A percentile compares a stretch with the other conserved stretches of the same genome.
These are phyloP conservation scores for Erythrobasidium hasegawianum DNA, from an alignment of 1,284 basidiomycete species.

Conservation along the genomic window DNA sequence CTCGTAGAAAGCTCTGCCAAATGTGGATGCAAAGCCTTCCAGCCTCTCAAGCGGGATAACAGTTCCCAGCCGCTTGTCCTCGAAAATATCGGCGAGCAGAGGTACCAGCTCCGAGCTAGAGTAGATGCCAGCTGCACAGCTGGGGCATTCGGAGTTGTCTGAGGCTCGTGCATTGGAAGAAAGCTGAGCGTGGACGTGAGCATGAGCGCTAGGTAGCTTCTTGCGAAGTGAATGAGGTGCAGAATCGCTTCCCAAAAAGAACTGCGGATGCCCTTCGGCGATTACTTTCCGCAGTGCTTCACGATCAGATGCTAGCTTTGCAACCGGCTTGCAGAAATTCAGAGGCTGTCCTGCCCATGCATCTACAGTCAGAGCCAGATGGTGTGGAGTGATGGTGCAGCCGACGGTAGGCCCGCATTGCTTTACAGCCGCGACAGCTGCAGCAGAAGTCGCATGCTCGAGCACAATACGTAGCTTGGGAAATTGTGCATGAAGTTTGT, in stretches of 20 bases:
- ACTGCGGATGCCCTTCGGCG: conserved; percentile 77
- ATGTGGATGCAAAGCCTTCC: conserved; percentile 67
- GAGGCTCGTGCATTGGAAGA: background rate
- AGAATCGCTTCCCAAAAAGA: conserved; percentile 97
- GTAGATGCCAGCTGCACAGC: conserved; percentile 88
- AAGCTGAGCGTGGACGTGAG: conserved; percentile 23
- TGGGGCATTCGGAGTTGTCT: conserved; percentile 52
- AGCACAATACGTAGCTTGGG: conserved; percentile 93
- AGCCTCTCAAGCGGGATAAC: conserved; percentile 66
- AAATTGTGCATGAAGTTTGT: conserved; percentile 75
- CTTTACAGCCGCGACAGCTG: conserved; percentile 84
- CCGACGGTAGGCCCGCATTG: conserved; percentile 81
- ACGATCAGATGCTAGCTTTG: conserved; percentile 91
- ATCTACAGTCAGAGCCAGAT: conserved; percentile 89
- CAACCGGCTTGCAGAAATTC: conserved; percentile 98
- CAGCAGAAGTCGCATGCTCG: conserved; percentile 96
- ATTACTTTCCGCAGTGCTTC: conserved; percentile 78
- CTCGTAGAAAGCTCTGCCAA: conserved; percentile 77
- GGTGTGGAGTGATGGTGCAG: conserved; percentile 96
- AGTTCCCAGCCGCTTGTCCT: conserved; percentile 61
- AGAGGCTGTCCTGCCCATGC: conserved; percentile 95
- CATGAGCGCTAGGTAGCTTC: conserved; percentile 68
- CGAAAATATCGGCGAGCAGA: conserved; percentile 75
- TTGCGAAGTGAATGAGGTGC: conserved; percentile 82
- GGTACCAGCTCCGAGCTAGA: conserved; percentile 87